Evolutionary conservation across 2,329 filamentous ascomycete genomes (phyloP).

Genomic region (Talaromyces verruculosus): DNA sequence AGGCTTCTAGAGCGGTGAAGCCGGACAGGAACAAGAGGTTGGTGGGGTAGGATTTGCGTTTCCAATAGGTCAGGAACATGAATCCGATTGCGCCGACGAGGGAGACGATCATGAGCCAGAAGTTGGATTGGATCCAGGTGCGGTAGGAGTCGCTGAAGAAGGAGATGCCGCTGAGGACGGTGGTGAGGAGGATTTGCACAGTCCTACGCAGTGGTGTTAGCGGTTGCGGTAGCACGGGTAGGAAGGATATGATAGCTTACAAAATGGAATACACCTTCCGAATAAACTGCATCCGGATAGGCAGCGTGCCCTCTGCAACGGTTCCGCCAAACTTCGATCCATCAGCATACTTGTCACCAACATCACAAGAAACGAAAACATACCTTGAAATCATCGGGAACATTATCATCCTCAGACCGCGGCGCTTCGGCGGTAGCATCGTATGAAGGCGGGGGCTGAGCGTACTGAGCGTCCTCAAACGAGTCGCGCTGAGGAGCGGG

Average conservation of each 20-base stretch:
- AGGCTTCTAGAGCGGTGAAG: conserved; percentile 91
- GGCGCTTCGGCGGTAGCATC: conserved; percentile 60
- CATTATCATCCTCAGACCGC: conserved; percentile 80
- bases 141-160: conserved; percentile 82
- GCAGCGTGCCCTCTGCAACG: conserved; percentile 88
- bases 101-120: conserved; percentile 82
- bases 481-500: conserved; percentile 84
- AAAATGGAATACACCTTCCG: conserved; percentile 98
- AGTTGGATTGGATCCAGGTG: conserved; percentile 79
- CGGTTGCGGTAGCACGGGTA: too few species aligned
- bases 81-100: conserved; percentile 80
- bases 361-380: background rate
- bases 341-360: conserved; percentile 19
- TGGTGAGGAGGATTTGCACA: conserved; percentile 85
- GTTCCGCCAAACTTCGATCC: conserved; percentile 75
- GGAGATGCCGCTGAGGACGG: conserved; percentile 74
- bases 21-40: conserved; percentile 89
- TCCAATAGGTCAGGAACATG: conserved; percentile 89
- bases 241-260: too few species aligned
- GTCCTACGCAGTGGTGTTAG: too few species aligned
- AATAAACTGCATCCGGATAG: conserved; percentile 95
- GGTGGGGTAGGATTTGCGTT: conserved; percentile 89
- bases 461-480: conserved; percentile 68
- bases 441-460: conserved; percentile 68
- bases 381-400: conserved; percentile 97